A percentile compares a stretch with the other conserved stretches of the same genome.
phyloP scores from a whole-genome alignment of 257 asterid genomes.

The Datura wrightii region DNA sequence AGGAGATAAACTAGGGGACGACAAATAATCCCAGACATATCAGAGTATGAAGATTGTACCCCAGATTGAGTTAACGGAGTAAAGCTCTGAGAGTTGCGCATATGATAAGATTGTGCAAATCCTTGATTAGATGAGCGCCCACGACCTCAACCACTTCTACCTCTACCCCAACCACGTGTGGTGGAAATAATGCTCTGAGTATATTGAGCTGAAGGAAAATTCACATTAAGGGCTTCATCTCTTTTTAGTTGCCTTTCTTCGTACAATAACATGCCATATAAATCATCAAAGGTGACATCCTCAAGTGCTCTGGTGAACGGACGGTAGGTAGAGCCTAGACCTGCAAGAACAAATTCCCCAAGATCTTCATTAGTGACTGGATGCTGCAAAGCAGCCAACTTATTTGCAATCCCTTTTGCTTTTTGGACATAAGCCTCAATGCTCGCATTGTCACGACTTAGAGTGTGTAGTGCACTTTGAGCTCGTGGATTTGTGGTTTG shows the following conservation, averaged over 20 bases:
- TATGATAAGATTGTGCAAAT: not conserved
- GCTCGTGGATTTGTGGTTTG: not conserved
- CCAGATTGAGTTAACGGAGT: not conserved
- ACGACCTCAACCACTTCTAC: not conserved
- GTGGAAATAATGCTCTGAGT: not conserved
- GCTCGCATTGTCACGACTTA: too few relatives aligned
- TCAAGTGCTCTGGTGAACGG: not conserved
- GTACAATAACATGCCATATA: too few relatives aligned
- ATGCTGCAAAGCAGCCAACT: too few relatives aligned
- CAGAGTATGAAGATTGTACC: too few relatives aligned
- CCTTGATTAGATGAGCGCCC: not conserved
- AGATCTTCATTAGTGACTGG: too few relatives aligned
- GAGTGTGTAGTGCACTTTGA: too few relatives aligned
- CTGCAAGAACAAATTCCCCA: not conserved
- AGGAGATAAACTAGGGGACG: too few relatives aligned
- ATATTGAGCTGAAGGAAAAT: not conserved
- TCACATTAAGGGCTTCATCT: not conserved
- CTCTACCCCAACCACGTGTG: not conserved
- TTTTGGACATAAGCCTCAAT: too few relatives aligned
- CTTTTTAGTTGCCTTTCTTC: too few relatives aligned
- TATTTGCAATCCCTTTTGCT: too few relatives aligned
- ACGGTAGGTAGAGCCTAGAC: not conserved
- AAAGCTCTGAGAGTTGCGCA: not conserved
- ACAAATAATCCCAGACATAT: too few relatives aligned
- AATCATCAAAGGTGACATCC: not conserved